Evolutionary conservation across 2,329 filamentous ascomycete genomes (phyloP), one percentile per base, ranked within the genome.

Genomic region (Aspergillus caelatus): DNA sequence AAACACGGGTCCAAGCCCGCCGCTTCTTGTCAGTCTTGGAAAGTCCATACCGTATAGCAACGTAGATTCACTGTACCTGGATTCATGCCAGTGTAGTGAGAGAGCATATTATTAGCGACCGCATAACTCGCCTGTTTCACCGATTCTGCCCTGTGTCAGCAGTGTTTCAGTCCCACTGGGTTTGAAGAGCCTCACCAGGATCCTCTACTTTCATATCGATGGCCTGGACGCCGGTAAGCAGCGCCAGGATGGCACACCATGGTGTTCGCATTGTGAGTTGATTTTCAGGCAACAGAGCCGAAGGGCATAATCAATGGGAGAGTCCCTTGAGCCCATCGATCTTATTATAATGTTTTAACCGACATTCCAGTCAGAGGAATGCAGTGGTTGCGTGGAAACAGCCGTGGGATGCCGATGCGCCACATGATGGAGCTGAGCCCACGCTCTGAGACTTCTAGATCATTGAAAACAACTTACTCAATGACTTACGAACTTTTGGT

Each of bases 81-180:
- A 30, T 79, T 81, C 65, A 74, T 71, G 19, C 75, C 76, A 0
- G 81, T 83, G 68, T 87, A 87, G 65, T 83, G 84, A 30, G 73
- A 76, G 71, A 87, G 83, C 76, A 87, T 82, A 52, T 79, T 78
- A 65, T 76, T 77, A 5, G 81, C 81, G 57, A 82, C 72, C 23
- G 76, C 75, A 58, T 77, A 78, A 8, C 83, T 78, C 19, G 81
- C 80, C 60, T 74, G 69, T 63, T 81, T 84, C 65, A 85, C 82
- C 2, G 81, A 83, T 19, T 77, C 82, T 78, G 52, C 9, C 14
- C n/a, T 5, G 6, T 34, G 45, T 62, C 3, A 58, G 55, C 28
- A n/a, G 3, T 21, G 12, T 8, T 7, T 14, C 2, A 5, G 11
- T 2, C 10, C 6, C 7, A 30, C 2, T 0, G 9, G 11, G 9